A percentile compares a stretch with the other conserved stretches of the same genome.
phyloP scores from a whole-genome alignment of 371 early-diverging fungal genomes.

The Blakeslea trispora region DNA sequence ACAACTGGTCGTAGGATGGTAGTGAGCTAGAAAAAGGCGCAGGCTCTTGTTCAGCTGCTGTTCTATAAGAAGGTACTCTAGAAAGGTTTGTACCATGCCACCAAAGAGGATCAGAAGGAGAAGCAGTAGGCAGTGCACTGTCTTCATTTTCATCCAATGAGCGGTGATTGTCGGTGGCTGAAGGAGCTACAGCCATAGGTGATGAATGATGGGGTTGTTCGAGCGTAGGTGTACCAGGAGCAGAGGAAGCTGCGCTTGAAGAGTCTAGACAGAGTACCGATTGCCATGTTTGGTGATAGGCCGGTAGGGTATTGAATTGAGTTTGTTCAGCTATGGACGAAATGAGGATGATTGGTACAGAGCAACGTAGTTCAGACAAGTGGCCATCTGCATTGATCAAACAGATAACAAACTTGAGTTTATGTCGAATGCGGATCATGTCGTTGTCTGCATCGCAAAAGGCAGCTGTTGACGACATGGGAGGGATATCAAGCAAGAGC shows the following conservation, averaged over 20 bases:
- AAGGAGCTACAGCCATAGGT: neutral
- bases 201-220: neutral
- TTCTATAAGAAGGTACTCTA: constrained; percentile 47
- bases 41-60: constrained; percentile 38
- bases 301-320: constrained; percentile 37
- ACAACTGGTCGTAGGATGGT: constrained; percentile 41
- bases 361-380: constrained; percentile 43
- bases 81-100: constrained; percentile 45
- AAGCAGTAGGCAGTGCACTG: neutral
- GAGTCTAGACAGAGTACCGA: constrained; percentile 26
- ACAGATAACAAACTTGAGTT: constrained; percentile 40
- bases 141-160: neutral
- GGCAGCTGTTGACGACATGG: constrained; percentile 30
- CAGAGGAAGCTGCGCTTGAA: neutral
- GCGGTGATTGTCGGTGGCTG: neutral
- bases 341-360: constrained; percentile 37
- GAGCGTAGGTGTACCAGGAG: neutral
- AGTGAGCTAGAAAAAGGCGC: constrained; percentile 39
- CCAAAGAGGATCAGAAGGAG: constrained; percentile 21
- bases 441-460: constrained; percentile 47
- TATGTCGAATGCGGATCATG: constrained; percentile 48
- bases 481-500: constrained; percentile 32
- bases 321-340: constrained; percentile 35
- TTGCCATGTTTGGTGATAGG: constrained; percentile 42
- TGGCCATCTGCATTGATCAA: constrained; percentile 41